Evolutionary conservation across 805 yeast species (phyloP).

Genomic region (Clavispora asparagi): DNA sequence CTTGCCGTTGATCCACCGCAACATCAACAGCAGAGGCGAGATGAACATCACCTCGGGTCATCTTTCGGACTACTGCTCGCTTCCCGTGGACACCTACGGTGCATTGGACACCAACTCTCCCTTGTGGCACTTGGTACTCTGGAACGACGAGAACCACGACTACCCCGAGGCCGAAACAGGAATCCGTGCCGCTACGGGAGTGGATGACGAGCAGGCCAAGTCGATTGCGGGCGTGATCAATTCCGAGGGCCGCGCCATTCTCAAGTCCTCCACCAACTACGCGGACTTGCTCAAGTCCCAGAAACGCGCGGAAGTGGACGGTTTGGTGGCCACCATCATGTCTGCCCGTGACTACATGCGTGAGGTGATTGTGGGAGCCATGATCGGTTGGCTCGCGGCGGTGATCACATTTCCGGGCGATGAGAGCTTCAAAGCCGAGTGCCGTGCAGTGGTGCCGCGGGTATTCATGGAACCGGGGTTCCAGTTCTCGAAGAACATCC

Average conservation of each 20-base stretch:
- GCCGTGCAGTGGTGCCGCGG: conserved; percentile 40
- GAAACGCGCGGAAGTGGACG: conserved; percentile 38
- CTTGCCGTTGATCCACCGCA: conserved; percentile 34
- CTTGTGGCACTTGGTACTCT: conserved; percentile 48
- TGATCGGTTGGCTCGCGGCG: conserved; percentile 49
- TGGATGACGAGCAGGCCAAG: conserved; percentile 22
- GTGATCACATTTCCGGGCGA: conserved; percentile 24
- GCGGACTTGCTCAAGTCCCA: conserved; percentile 26
- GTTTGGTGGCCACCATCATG: conserved; percentile 52
- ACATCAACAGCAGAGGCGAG: conserved; percentile 20
- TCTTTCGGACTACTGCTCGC: conserved; percentile 26
- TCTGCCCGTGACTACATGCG: conserved; percentile 47
- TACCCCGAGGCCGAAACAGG: conserved; percentile 50
- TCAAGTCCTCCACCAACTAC: conserved; percentile 28
- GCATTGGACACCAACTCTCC: conserved; percentile 28
- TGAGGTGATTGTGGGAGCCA: conserved; percentile 40
- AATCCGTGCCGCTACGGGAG: conserved; percentile 31
- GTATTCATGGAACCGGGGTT: conserved; percentile 35
- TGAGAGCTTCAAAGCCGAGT: conserved; percentile 20
- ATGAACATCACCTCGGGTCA: conserved; percentile 17
- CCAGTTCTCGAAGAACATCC: conserved; percentile 27
- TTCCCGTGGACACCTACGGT: conserved; percentile 30
- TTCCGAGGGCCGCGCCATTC: conserved; percentile 43
- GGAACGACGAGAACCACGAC: conserved; percentile 77
- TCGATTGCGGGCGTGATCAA: conserved; percentile 43